A percentile compares a stretch with the other conserved stretches of the same genome.
Conservation (phyloP, 2,329 filamentous ascomycete genomes). For the Tolypocladium ovalisporum region DNA sequence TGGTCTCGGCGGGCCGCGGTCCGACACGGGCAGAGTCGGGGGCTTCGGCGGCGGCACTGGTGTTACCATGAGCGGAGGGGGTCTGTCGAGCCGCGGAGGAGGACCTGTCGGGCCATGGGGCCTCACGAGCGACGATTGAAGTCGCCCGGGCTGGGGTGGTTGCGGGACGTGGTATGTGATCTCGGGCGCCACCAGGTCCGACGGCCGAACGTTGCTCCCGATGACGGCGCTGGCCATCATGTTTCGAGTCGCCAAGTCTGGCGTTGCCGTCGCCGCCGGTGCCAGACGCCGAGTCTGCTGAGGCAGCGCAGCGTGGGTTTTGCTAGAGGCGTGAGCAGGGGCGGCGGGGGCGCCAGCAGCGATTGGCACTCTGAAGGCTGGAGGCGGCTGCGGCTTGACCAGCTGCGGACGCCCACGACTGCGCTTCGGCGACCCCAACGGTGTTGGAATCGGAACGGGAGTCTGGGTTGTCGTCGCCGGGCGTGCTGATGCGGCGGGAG, state of each 20-base stretch:
- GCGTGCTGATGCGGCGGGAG: slow-evolving; percentile 1
- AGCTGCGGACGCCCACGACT: slow-evolving; percentile 7
- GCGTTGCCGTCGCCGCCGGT: neutral
- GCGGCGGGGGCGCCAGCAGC: neutral
- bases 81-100: slow-evolving; percentile 17
- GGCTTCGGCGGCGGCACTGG: slow-evolving; percentile 25
- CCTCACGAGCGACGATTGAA: slow-evolving; percentile 18
- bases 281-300: neutral
- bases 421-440: slow-evolving; percentile 11
- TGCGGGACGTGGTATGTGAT: slow-evolving; percentile 29
- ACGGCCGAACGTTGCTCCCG: slow-evolving; percentile 17
- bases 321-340: slow-evolving; percentile 1
- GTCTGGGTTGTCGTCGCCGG: slow-evolving; percentile 8
- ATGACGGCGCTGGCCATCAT: slow-evolving; percentile 2
- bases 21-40: slow-evolving; percentile 12
- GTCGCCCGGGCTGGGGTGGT: slow-evolving; percentile 12
- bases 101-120: slow-evolving; percentile 21
- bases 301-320: neutral
- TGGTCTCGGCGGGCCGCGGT: slow-evolving; percentile 26
- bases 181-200: slow-evolving; percentile 27
- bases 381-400: neutral
- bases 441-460: slow-evolving; percentile 6
- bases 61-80: slow-evolving; percentile 16
- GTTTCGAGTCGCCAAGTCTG: neutral
- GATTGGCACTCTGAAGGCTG: neutral